Evolutionary conservation across 2,329 filamentous ascomycete species (phyloP).

Genomic region (Botrytis paeoniae): DNA sequence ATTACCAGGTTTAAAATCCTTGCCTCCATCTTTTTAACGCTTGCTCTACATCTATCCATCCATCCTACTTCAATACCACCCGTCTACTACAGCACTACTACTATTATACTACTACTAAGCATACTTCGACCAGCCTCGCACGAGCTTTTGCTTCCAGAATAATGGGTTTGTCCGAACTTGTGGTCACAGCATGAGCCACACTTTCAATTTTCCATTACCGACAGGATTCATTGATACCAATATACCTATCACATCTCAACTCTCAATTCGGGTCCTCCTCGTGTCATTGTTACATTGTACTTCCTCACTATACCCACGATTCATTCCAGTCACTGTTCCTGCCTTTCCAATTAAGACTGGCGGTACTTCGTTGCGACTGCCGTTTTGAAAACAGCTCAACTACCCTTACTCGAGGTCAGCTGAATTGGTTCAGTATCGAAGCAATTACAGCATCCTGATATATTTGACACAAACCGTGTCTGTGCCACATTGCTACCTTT

Average conservation of each 20-base stretch:
- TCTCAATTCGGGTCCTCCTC: constrained; percentile 24
- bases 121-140: constrained; percentile 25
- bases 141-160: constrained; percentile 37
- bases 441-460: constrained; percentile 27
- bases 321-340: constrained; percentile 22
- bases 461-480: constrained; percentile 27
- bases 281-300: constrained; percentile 20
- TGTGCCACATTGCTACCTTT: constrained; percentile 33
- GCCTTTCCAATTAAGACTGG: constrained; percentile 28
- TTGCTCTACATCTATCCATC: constrained; percentile 12
- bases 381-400: constrained; percentile 25
- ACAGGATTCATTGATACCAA: constrained; percentile 25
- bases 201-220: constrained; percentile 29
- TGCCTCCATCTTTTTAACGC: constrained; percentile 28
- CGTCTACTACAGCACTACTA: constrained; percentile 18
- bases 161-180: constrained; percentile 33
- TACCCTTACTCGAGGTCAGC: constrained; percentile 26
- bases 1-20: constrained; percentile 29
- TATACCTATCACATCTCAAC: constrained; percentile 27
- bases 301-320: constrained; percentile 21
- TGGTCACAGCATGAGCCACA: constrained; percentile 37
- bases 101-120: constrained; percentile 16
- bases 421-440: constrained; percentile 28
- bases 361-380: constrained; percentile 33
- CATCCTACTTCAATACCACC: constrained; percentile 23